Percentiles rank a stretch among this genome's conserved stretches.
Evolutionary conservation across 1,139 yeast species (phyloP).

Genomic region (Keqinozyma sinolaborantium): DNA sequence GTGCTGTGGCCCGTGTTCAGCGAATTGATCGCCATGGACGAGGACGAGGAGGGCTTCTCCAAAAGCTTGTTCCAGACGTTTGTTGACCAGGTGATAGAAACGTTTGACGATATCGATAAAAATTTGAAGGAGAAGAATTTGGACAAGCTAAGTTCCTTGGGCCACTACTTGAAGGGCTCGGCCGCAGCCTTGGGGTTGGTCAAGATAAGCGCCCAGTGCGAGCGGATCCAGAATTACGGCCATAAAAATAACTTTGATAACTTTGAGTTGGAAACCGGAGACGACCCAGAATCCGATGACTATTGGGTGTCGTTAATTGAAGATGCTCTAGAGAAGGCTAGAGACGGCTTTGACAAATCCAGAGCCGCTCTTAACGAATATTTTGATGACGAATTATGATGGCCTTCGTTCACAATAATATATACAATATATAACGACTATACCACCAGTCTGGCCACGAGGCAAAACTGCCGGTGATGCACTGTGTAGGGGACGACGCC

Average conservation of each 20-base stretch:
- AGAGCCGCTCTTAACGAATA: conserved; percentile 55
- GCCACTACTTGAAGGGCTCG: conserved; percentile 92
- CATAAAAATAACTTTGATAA: conserved; percentile 45
- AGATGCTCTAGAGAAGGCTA: conserved; percentile 57
- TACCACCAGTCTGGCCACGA: conserved; percentile 8
- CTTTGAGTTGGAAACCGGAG: conserved; percentile 17
- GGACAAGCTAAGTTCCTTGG: conserved; percentile 64
- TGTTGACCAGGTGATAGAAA: conserved; percentile 83
- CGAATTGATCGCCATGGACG: conserved; percentile 91
- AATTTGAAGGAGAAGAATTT: conserved; percentile 50
- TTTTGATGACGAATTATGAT: conserved; percentile 48
- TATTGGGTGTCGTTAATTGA: conserved; percentile 49
- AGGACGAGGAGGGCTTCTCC: conserved; percentile 86
- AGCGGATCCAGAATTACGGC: conserved; percentile 91
- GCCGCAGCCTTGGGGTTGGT: conserved; percentile 91
- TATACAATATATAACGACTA: neutral
- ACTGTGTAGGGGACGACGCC: conserved; percentile 23
- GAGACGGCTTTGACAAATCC: conserved; percentile 54
- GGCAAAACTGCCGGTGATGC: conserved; percentile 44
- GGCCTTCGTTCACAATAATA: neutral
- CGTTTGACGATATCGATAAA: conserved; percentile 68
- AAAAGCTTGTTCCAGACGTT: conserved; percentile 73
- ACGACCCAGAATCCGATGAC: conserved; percentile 23
- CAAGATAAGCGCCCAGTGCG: conserved; percentile 83
- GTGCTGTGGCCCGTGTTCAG: conserved; percentile 88